Conservation (phyloP, 2,329 filamentous ascomycete species). For the Penicillium sp. region DNA sequence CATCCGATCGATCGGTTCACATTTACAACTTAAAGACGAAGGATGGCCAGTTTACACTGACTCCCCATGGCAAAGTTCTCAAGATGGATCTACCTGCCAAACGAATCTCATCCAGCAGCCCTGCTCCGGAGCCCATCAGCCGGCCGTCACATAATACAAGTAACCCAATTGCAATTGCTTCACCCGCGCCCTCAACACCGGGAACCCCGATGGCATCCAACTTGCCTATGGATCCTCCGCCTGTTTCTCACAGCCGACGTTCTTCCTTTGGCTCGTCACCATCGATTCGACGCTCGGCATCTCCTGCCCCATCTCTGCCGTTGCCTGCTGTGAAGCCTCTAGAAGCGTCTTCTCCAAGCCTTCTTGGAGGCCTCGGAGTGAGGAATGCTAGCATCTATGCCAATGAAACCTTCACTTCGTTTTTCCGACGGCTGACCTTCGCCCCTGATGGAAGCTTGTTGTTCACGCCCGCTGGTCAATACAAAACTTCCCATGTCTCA, state of each 20-base stretch:
- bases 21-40: slow-evolving; percentile 96
- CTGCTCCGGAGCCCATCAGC: slow-evolving; percentile 71
- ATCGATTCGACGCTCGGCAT: slow-evolving; percentile 80
- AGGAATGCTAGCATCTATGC: slow-evolving; percentile 90
- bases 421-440: slow-evolving; percentile 91
- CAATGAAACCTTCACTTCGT: slow-evolving; percentile 94
- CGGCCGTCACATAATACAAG: slow-evolving; percentile 33
- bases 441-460: slow-evolving; percentile 92
- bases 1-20: slow-evolving; percentile 95
- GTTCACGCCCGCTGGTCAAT: slow-evolving; percentile 92
- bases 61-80: slow-evolving; percentile 74
- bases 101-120: slow-evolving; percentile 86
- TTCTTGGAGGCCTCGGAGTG: slow-evolving; percentile 62
- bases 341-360: slow-evolving; percentile 76
- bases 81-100: slow-evolving; percentile 92
- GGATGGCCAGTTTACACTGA: slow-evolving; percentile 87
- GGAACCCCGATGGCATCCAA: slow-evolving; percentile 88
- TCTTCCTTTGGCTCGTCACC: slow-evolving; percentile 83
- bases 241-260: slow-evolving; percentile 86
- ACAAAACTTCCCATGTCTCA: slow-evolving; percentile 73
- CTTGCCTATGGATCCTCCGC: slow-evolving; percentile 93
- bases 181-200: slow-evolving; percentile 85
- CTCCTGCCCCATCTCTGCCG: slow-evolving; percentile 89
- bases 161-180: slow-evolving; percentile 62
- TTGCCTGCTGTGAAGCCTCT: slow-evolving; percentile 93